These are phyloP conservation scores for Chaetoceros tenuissimus DNA, from an alignment of 108 stramenopile genomes.

Conservation along the genomic window DNA sequence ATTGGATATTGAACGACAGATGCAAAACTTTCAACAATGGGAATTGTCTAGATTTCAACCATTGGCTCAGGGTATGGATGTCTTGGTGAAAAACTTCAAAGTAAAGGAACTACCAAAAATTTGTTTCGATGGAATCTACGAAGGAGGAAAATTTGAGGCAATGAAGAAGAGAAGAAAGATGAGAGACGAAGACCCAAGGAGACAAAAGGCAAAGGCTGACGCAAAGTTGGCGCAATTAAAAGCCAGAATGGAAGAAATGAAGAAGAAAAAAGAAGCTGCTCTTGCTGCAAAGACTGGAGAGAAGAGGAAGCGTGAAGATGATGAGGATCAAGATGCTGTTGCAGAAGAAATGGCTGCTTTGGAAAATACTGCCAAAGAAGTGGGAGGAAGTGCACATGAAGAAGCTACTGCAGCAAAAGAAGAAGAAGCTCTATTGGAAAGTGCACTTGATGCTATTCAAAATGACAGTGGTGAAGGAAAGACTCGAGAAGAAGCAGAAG, in stretches of 20 bases:
- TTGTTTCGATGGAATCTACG: constrained; percentile 71
- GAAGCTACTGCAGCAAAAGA: constrained; percentile 20
- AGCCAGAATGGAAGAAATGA: constrained; percentile 70
- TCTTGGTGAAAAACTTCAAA: constrained; percentile 56
- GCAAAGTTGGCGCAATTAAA: constrained; percentile 55
- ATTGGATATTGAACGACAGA: constrained; percentile 70
- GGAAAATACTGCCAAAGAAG: constrained; percentile 17
- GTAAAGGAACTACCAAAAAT: constrained; percentile 71
- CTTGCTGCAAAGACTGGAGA: neutral
- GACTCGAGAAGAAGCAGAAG: constrained; percentile 79
- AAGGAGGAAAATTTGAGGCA: constrained; percentile 71
- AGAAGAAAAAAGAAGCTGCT: constrained; percentile 46
- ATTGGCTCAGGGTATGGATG: constrained; percentile 70
- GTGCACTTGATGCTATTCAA: constrained; percentile 53
- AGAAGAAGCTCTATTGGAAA: constrained; percentile 65
- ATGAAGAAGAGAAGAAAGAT: constrained; percentile 74
- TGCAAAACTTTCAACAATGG: constrained; percentile 77
- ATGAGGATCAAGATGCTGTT: constrained; percentile 13
- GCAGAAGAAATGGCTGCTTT: constrained; percentile 20
- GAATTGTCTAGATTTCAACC: constrained; percentile 71
- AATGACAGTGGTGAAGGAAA: constrained; percentile 42
- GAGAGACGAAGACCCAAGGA: constrained; percentile 67
- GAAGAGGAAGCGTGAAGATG: constrained; percentile 2
- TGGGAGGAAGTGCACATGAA: constrained; percentile 20
- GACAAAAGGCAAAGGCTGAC: constrained; percentile 49